Conservation (phyloP, 495 filamentous ascomycete species). For the Hypomontagnella submonticulosa region DNA sequence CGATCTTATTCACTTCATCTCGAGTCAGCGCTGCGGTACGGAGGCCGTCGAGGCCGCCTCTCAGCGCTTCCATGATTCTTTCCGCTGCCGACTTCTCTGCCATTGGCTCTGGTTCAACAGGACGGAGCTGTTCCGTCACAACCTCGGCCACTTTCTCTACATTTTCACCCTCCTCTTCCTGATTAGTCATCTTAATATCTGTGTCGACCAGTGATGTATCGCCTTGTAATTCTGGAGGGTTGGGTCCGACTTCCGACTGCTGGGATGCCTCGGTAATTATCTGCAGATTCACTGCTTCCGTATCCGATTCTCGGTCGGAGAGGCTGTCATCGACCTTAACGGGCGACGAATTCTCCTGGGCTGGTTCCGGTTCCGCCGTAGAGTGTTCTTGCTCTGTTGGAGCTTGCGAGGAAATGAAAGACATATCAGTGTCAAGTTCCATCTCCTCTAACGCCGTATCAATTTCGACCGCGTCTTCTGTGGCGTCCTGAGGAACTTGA, state of each 20-base stretch:
- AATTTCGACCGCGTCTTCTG: constrained; percentile 8
- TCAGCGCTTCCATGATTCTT: constrained; percentile 62
- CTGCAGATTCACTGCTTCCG: constrained; percentile 47
- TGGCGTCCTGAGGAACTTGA: constrained; percentile 19
- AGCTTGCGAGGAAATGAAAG: constrained; percentile 26
- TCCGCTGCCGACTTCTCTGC: constrained; percentile 34
- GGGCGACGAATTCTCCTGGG: constrained; percentile 11
- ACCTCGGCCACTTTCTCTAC: constrained; percentile 14
- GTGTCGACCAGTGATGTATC: constrained; percentile 13
- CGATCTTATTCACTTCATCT: constrained; percentile 66
- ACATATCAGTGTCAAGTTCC: constrained; percentile 19
- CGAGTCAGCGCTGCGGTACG: constrained; percentile 61
- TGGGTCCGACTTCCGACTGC: constrained; percentile 37
- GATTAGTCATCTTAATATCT: constrained; percentile 16
- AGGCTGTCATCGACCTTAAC: constrained; percentile 18
- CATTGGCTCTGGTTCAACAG: constrained; percentile 16
- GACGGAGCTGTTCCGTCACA: constrained; percentile 2
- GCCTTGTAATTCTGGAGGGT: constrained; percentile 3
- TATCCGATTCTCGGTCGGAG: constrained; percentile 39
- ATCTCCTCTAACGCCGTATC: constrained; percentile 18
- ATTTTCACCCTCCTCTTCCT: constrained; percentile 14
- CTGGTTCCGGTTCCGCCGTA: not conserved
- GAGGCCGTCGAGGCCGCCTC: constrained; percentile 62
- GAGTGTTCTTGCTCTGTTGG: constrained; percentile 18
- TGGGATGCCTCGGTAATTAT: constrained; percentile 48